Conservation (phyloP, 805 yeast species). For the Saturnispora kantuleensis region DNA sequence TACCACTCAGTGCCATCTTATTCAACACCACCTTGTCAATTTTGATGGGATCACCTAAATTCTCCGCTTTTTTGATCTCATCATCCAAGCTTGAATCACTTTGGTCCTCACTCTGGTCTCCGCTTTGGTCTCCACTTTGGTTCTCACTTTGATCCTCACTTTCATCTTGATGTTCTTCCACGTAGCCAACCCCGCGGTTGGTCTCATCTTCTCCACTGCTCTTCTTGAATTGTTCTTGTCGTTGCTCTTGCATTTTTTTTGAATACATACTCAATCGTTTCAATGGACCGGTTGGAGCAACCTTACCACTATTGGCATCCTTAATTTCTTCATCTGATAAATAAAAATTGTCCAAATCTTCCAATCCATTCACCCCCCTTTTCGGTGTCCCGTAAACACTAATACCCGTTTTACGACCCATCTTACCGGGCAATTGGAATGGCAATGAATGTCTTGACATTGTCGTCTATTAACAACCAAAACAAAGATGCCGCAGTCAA, state of each 20-base stretch:
- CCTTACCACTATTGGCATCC: neutral
- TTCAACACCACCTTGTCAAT: conserved; percentile 11
- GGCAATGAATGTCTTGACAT: conserved; percentile 7
- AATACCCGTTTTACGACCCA: conserved; percentile 60
- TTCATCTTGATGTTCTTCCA: conserved; percentile 11
- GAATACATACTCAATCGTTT: conserved; percentile 8
- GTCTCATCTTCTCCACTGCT: conserved; percentile 1
- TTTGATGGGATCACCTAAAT: conserved; percentile 24
- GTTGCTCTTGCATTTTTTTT: neutral
- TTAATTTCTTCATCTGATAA: conserved; percentile 36
- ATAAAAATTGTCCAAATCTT: conserved; percentile 60
- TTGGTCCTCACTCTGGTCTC: conserved; percentile 6
- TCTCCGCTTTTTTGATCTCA: conserved; percentile 22
- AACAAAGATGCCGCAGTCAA: neutral
- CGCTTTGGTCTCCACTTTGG: conserved; percentile 5
- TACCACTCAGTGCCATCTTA: conserved; percentile 4
- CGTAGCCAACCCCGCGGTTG: conserved; percentile 10
- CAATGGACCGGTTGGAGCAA: conserved; percentile 8
- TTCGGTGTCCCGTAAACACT: conserved; percentile 27
- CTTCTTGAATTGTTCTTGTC: neutral
- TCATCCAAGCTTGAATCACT: conserved; percentile 18
- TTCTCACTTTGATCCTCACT: conserved; percentile 2
- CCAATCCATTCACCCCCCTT: conserved; percentile 54
- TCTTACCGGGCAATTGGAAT: conserved; percentile 33
- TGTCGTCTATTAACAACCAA: neutral